Evolutionary conservation across 352 stramenopile genomes (phyloP).

Genomic region (Plasmopara muralis): DNA sequence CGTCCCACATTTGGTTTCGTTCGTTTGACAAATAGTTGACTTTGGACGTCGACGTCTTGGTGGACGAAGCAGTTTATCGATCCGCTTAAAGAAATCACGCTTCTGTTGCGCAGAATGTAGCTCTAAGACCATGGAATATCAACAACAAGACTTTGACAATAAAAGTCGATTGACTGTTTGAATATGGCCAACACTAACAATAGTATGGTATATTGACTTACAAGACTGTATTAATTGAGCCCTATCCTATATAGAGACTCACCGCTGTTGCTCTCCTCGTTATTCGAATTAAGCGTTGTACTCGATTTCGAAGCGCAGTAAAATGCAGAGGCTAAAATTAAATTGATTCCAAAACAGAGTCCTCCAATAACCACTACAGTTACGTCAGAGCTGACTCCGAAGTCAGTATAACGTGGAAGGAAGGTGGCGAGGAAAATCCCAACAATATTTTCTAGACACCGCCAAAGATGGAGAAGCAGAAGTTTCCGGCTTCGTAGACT

Average conservation of each 20-base stretch:
- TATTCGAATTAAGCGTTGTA: constrained; percentile 1
- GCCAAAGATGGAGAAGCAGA: constrained; percentile 41
- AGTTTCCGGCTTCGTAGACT: constrained; percentile 36
- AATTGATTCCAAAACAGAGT: constrained; percentile 34
- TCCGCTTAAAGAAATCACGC: constrained; percentile 35
- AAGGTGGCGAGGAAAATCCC: constrained; percentile 32
- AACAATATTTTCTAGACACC: constrained; percentile 44
- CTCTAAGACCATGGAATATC: constrained; percentile 10
- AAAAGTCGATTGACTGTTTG: constrained; percentile 9
- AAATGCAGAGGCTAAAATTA: constrained; percentile 26
- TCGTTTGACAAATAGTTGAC: constrained; percentile 6
- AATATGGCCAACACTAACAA: not conserved
- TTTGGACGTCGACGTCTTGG: constrained; percentile 13
- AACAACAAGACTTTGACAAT: constrained; percentile 12
- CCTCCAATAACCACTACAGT: constrained; percentile 31
- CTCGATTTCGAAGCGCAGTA: constrained; percentile 8
- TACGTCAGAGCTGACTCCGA: constrained; percentile 36
- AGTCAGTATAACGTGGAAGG: constrained; percentile 56
- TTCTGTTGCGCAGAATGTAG: constrained; percentile 38
- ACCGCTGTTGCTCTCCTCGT: not conserved
- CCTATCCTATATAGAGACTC: not conserved
- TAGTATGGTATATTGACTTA: not conserved
- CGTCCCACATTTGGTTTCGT: constrained; percentile 11
- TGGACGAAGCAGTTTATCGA: constrained; percentile 33
- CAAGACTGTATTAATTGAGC: not conserved